Base-by-base conservation (phyloP, 768 basidiomycete genomes). In the Podaxis mareebaensis region DNA sequence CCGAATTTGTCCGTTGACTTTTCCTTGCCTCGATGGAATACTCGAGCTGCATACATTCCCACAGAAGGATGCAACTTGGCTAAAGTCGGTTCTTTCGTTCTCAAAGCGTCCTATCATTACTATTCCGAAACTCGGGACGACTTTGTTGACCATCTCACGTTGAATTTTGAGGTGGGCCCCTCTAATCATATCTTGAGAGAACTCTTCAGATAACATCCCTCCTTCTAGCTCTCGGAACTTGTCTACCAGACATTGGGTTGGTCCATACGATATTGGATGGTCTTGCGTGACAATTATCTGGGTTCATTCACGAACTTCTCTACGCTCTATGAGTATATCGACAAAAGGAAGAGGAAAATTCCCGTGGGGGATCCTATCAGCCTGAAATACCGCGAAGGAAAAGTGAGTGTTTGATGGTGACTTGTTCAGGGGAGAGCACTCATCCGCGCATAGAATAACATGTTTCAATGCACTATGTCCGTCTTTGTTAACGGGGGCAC, bases 221-320 rank as follows among this genome's bases (percentile, higher is more conserved):
- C 46, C n/a, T 26, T 26, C 26, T 65, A 92, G 91, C 69, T 77
- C 0, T 69, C 75, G 6, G 81, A 86, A 38, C 70, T 87, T 38
- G 76, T 84, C 8, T 90, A 89, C 76, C 91, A 90, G 72, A 78
- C 81, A 1, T 76, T 94, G 58, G 96, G 95, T 24, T 97, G 96
- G 96, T 87, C 88, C 2, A 84, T 96, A 64, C 87, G 95, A 40
- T 89, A 94, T 70, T 82, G 96, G 67, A 91, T 99, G 87, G 86
- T 90, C 44, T 70, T 97, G 63, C 87, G 91, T 52, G 94, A 96
- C 70, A 98, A 98, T 74, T 99, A 99, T 74, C 87, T 98, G 55
- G 96, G 96, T 11, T 83, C 86, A 4, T 99, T 97, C 75, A 97
- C 95, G 1, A 92, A 96, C 67, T 98, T 96, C 69, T 88, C 89